Evolutionary conservation across 441 rosid species (phyloP).

Genomic region (Melastoma candidum): DNA sequence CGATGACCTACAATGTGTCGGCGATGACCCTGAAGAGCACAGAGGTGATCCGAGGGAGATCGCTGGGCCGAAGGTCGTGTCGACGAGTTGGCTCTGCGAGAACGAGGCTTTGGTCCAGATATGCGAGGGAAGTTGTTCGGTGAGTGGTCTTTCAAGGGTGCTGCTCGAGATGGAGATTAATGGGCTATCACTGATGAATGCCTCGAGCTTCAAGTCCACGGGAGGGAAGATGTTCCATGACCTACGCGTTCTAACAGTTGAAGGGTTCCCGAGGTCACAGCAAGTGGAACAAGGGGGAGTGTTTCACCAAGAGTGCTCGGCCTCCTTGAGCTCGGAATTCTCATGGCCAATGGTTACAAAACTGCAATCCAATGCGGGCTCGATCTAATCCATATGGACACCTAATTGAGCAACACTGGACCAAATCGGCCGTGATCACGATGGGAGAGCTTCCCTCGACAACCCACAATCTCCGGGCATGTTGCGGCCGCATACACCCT

Average conservation of each 20-base stretch:
- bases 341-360: too few relatives aligned
- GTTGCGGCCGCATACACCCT: too few relatives aligned
- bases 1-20: constrained; percentile 12
- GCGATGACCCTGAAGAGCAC: constrained; percentile 1
- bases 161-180: constrained; percentile 33
- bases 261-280: too few relatives aligned
- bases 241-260: constrained; percentile 27
- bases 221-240: constrained; percentile 37
- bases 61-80: constrained; percentile 17
- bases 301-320: too few relatives aligned
- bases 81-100: constrained; percentile 28
- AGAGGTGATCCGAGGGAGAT: constrained; percentile 3
- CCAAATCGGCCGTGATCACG: too few relatives aligned
- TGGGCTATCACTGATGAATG: constrained; percentile 34
- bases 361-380: too few relatives aligned
- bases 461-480: too few relatives aligned
- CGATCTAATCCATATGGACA: too few relatives aligned
- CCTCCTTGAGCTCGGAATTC: too few relatives aligned
- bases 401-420: too few relatives aligned
- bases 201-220: constrained; percentile 38
- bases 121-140: constrained; percentile 10
- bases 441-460: too few relatives aligned
- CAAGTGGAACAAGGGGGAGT: too few relatives aligned
- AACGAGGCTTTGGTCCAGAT: constrained; percentile 42
- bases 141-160: constrained; percentile 28